A percentile compares a stretch with the other conserved stretches of the same genome.
These are phyloP conservation scores for Coniophora puteana DNA, from an alignment of 1,284 basidiomycete genomes.

Conservation along the genomic window DNA sequence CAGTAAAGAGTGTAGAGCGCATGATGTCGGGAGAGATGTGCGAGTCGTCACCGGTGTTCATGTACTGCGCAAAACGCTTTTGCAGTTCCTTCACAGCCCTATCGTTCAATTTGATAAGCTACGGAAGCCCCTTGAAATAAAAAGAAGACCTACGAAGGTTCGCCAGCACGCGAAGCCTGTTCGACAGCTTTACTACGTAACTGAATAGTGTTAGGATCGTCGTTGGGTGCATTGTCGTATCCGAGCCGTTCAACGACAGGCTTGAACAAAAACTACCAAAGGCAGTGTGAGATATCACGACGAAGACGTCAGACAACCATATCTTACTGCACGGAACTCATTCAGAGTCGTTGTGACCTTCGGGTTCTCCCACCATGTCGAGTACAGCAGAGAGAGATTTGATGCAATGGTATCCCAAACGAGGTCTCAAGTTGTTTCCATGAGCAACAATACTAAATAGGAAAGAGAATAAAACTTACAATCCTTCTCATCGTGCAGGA, in stretches of 20 bases:
- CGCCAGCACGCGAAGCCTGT: constrained; percentile 61
- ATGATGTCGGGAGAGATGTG: constrained; percentile 79
- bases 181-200: constrained; percentile 77
- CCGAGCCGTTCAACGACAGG: constrained; percentile 82
- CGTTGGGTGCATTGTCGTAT: constrained; percentile 69
- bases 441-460: constrained; percentile 6
- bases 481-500: constrained; percentile 71
- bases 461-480: constrained; percentile 43
- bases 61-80: constrained; percentile 70
- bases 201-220: constrained; percentile 71
- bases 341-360: constrained; percentile 59
- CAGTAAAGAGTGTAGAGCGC: constrained; percentile 46
- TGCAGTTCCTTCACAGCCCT: constrained; percentile 76
- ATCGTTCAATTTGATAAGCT: constrained; percentile 4
- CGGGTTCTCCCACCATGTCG: constrained; percentile 85
- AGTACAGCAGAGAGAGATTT: constrained; percentile 54
- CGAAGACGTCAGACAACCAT: neutral
- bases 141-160: constrained; percentile 42
- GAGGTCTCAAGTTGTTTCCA: constrained; percentile 53
- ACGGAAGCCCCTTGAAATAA: constrained; percentile 2
- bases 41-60: constrained; percentile 74
- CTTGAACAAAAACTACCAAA: constrained; percentile 60
- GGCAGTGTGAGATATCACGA: constrained; percentile 7
- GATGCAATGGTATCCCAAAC: constrained; percentile 70
- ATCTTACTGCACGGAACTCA: constrained; percentile 57